phyloP scores from a whole-genome alignment of 2,329 filamentous ascomycete species.

The Pyrenophora tritici-repentis region DNA sequence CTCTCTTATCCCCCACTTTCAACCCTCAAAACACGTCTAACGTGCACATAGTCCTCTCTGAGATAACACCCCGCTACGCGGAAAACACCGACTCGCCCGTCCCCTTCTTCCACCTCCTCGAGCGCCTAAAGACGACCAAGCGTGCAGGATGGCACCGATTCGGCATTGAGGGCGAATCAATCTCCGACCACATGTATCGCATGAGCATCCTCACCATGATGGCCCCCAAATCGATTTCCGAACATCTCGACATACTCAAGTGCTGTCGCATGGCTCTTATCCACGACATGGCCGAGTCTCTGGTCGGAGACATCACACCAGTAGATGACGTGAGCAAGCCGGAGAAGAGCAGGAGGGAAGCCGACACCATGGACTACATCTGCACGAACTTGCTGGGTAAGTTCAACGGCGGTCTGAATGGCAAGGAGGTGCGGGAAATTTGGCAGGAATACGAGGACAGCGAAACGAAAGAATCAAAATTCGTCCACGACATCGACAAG shows the following conservation, averaged over 20 bases:
- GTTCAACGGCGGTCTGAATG: slow-evolving; percentile 72
- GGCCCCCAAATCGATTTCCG: slow-evolving; percentile 73
- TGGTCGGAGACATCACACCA: slow-evolving; percentile 96
- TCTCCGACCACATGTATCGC: slow-evolving; percentile 99
- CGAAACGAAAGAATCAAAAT: slow-evolving; percentile 79
- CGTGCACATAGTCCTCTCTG: slow-evolving; percentile 61
- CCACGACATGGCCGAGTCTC: slow-evolving; percentile 95
- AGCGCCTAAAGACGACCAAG: slow-evolving; percentile 93
- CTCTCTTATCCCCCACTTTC: slow-evolving; percentile 20
- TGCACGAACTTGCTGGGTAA: slow-evolving; percentile 72
- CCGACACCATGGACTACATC: slow-evolving; percentile 90
- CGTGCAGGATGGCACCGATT: slow-evolving; percentile 95
- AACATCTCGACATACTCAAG: slow-evolving; percentile 73
- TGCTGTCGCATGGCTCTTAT: slow-evolving; percentile 96
- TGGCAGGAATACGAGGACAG: slow-evolving; percentile 97
- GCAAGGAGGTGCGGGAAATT: slow-evolving; percentile 72
- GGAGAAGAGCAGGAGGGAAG: slow-evolving; percentile 88
- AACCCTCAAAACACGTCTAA: neutral
- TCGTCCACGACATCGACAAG: slow-evolving; percentile 97
- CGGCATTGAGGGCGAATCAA: slow-evolving; percentile 82
- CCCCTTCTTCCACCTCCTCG: slow-evolving; percentile 92
- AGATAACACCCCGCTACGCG: slow-evolving; percentile 62
- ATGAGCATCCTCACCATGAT: slow-evolving; percentile 97
- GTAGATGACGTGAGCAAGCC: slow-evolving; percentile 82
- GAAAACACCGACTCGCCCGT: slow-evolving; percentile 73